These are phyloP conservation scores for Carallia pectinifolia DNA, from an alignment of 345 rosid genomes.

Conservation along the genomic window DNA sequence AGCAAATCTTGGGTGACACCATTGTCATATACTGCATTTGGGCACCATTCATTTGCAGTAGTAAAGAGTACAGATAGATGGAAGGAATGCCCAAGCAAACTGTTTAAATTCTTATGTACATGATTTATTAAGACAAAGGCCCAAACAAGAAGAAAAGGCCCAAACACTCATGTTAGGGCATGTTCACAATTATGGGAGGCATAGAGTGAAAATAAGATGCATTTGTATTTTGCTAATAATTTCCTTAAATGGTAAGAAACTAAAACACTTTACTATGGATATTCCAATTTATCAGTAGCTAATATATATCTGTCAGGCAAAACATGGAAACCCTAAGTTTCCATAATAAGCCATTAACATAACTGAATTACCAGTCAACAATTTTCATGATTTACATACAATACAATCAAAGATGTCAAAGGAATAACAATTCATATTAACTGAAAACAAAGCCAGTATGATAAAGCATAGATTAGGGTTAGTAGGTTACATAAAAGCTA, in stretches of 20 bases:
- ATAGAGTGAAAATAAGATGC: background rate
- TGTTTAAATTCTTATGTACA: slow-evolving; percentile 16
- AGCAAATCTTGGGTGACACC: no score
- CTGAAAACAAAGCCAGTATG: slow-evolving; percentile 22
- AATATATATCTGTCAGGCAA: slow-evolving; percentile 19
- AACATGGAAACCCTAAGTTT: slow-evolving; percentile 45
- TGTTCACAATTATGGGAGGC: background rate
- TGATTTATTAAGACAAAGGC: slow-evolving; percentile 3
- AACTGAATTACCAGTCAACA: slow-evolving; percentile 15
- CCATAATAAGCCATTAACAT: slow-evolving; percentile 19
- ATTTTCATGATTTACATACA: slow-evolving; percentile 16
- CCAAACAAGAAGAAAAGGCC: slow-evolving; percentile 7
- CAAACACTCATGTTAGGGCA: slow-evolving; percentile 22
- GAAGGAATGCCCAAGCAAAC: slow-evolving; percentile 6
- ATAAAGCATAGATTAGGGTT: slow-evolving; percentile 47
- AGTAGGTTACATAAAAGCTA: slow-evolving; percentile 8
- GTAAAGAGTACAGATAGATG: background rate
- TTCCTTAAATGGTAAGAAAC: slow-evolving; percentile 3
- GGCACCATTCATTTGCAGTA: background rate
- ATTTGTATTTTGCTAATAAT: slow-evolving; percentile 4
- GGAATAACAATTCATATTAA: slow-evolving; percentile 17
- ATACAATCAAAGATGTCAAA: slow-evolving; percentile 6
- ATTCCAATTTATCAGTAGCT: slow-evolving; percentile 21
- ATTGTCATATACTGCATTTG: slow-evolving; percentile 15
- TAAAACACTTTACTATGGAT: background rate